Evolutionary conservation across 2,329 filamentous ascomycete species (phyloP).

Genomic region (Atkinsonella texensis): DNA sequence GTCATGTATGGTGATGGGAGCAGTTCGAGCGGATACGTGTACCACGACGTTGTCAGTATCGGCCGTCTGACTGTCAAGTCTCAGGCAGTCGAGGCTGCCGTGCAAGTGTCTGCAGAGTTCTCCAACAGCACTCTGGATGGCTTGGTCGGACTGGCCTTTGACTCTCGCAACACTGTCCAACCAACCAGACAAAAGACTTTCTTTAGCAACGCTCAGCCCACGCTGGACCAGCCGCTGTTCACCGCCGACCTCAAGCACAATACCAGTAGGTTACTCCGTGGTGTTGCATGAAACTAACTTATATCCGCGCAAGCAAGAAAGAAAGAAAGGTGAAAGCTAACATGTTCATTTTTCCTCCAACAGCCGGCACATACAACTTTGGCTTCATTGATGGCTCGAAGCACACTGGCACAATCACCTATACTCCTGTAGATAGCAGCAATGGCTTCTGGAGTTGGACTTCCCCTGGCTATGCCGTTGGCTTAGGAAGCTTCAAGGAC

Average conservation of each 20-base stretch:
- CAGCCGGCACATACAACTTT: conserved; percentile 58
- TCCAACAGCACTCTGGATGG: conserved; percentile 30
- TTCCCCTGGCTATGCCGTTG: conserved; percentile 12
- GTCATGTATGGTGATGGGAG: conserved; percentile 33
- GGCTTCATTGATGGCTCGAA: conserved; percentile 54
- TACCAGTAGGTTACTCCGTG: conserved; percentile 10
- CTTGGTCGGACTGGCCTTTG: conserved; percentile 32
- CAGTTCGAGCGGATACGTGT: conserved; percentile 30
- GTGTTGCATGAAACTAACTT: too few relatives aligned
- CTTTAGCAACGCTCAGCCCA: conserved; percentile 20
- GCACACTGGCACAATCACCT: conserved; percentile 50
- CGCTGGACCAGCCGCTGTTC: conserved; percentile 36
- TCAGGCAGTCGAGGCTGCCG: conserved; percentile 33
- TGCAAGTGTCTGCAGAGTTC: conserved; percentile 27
- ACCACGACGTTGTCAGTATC: conserved; percentile 29
- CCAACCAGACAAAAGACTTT: conserved; percentile 31
- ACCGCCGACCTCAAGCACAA: conserved; percentile 53
- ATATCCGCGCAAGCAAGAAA: too few relatives aligned
- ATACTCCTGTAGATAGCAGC: conserved; percentile 46
- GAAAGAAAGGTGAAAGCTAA: too few relatives aligned
- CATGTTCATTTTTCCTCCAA: too few relatives aligned
- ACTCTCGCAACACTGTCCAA: conserved; percentile 28
- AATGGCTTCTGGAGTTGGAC: conserved; percentile 49
- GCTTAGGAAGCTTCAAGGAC: conserved; percentile 6
- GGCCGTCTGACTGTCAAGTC: conserved; percentile 27